Conservation (phyloP, 805 yeast genomes). For the Wickerhamomyces bisporus region DNA sequence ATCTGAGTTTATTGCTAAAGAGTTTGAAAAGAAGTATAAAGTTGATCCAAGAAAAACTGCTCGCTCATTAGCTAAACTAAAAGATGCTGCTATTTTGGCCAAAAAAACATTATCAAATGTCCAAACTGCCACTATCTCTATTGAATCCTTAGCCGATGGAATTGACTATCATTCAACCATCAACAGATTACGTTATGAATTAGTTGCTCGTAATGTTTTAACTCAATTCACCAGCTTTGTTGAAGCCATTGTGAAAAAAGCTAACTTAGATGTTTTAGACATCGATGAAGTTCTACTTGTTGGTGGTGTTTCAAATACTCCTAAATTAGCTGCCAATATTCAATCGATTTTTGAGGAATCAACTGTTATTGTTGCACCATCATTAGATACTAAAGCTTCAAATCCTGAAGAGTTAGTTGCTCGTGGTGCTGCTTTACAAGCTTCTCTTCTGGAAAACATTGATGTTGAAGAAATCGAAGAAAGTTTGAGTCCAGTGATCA, state of each 20-base stretch:
- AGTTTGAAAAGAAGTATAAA: conserved; percentile 84
- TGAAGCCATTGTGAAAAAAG: conserved; percentile 69
- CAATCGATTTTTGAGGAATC: conserved; percentile 76
- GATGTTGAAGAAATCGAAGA: conserved; percentile 79
- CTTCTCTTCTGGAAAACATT: conserved; percentile 73
- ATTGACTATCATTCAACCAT: conserved; percentile 88
- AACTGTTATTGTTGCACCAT: conserved; percentile 71
- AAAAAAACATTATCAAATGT: conserved; percentile 92
- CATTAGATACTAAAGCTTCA: conserved; percentile 67
- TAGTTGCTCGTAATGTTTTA: conserved; percentile 75
- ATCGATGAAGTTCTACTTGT: conserved; percentile 86
- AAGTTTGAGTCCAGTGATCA: conserved; percentile 75
- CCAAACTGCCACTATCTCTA: conserved; percentile 81
- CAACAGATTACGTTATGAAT: conserved; percentile 91
- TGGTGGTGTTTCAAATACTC: conserved; percentile 92
- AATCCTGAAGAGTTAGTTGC: conserved; percentile 88
- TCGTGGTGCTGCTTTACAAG: conserved; percentile 97
- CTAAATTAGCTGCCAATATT: conserved; percentile 79
- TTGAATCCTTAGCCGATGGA: conserved; percentile 93
- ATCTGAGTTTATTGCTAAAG: conserved; percentile 82
- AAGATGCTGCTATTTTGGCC: conserved; percentile 74
- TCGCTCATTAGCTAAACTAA: conserved; percentile 84
- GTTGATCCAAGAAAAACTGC: conserved; percentile 75
- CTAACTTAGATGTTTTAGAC: conserved; percentile 78
- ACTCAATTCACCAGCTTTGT: conserved; percentile 73